Evolutionary conservation across 352 stramenopile species (phyloP).

Genomic region (Globisporangium yorkense): DNA sequence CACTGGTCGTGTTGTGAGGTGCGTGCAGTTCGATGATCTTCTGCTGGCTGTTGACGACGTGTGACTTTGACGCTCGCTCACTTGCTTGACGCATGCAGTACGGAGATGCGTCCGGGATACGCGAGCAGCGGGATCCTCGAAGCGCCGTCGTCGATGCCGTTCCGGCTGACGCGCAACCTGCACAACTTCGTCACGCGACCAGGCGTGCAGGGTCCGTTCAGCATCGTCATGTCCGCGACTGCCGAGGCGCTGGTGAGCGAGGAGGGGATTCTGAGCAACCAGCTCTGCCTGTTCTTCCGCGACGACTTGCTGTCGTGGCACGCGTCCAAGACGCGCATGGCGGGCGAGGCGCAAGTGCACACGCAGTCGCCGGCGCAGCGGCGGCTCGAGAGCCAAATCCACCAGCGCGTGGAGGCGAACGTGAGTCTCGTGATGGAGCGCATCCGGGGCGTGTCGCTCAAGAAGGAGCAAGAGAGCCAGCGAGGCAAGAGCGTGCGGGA

Average conservation of each 20-base stretch:
- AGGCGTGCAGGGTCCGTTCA: conserved; percentile 84
- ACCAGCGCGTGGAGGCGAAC: conserved; percentile 83
- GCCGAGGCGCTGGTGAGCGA: conserved; percentile 81
- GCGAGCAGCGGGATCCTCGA: conserved; percentile 80
- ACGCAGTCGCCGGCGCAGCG: conserved; percentile 33
- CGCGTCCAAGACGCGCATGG: conserved; percentile 75
- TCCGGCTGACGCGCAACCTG: conserved; percentile 86
- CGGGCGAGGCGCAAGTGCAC: conserved; percentile 15
- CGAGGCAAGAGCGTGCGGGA: conserved; percentile 73
- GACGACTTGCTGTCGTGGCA: conserved; percentile 87
- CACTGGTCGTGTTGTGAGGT: conserved; percentile 74
- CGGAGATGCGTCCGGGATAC: conserved; percentile 80
- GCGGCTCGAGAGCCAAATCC: conserved; percentile 69
- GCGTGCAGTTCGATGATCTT: neutral
- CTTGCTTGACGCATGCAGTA: conserved; percentile 21
- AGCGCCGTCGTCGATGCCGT: conserved; percentile 78
- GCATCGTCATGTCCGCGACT: conserved; percentile 71
- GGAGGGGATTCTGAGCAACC: conserved; percentile 79
- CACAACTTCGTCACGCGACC: conserved; percentile 83
- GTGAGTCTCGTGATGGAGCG: conserved; percentile 78
- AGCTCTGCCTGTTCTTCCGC: conserved; percentile 86
- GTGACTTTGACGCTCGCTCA: neutral
- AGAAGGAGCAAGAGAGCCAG: conserved; percentile 60
- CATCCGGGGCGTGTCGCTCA: conserved; percentile 71
- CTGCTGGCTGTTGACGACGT: neutral